Evolutionary conservation across 2,329 filamentous ascomycete species (phyloP).

Genomic region (Drechslerella stenobrocha): DNA sequence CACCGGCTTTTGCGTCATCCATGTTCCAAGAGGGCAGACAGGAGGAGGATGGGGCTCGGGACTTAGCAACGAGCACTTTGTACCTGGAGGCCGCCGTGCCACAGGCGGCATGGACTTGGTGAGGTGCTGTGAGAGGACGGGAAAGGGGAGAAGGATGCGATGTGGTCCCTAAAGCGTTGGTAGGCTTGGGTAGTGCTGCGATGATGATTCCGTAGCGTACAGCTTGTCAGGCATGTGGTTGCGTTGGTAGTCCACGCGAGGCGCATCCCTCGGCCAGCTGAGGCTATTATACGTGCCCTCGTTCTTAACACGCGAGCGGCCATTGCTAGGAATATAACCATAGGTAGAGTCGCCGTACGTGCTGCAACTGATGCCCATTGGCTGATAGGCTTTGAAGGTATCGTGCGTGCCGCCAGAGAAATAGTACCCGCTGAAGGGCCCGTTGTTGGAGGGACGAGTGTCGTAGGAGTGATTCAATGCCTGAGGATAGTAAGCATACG

Average conservation of each 20-base stretch:
- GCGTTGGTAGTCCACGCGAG: slow-evolving; percentile 39
- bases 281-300: slow-evolving; percentile 32
- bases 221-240: slow-evolving; percentile 39
- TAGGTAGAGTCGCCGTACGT: slow-evolving; percentile 44
- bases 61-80: no score
- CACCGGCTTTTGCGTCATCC: no score
- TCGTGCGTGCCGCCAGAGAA: slow-evolving; percentile 44
- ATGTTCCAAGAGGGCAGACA: no score
- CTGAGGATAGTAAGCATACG: slow-evolving; percentile 42
- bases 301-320: slow-evolving; percentile 39
- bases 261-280: slow-evolving; percentile 37
- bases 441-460: slow-evolving; percentile 32
- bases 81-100: no score
- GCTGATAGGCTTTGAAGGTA: slow-evolving; percentile 41
- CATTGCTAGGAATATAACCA: slow-evolving; percentile 34
- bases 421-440: slow-evolving; percentile 38
- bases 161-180: slow-evolving; percentile 19
- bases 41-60: no score
- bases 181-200: slow-evolving; percentile 40
- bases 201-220: slow-evolving; percentile 35
- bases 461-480: slow-evolving; percentile 39
- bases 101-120: no score
- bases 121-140: no score
- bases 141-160: no score
- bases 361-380: slow-evolving; percentile 38